Conservation (phyloP, 2,329 filamentous ascomycete species). For the Cladosporium sp. region DNA sequence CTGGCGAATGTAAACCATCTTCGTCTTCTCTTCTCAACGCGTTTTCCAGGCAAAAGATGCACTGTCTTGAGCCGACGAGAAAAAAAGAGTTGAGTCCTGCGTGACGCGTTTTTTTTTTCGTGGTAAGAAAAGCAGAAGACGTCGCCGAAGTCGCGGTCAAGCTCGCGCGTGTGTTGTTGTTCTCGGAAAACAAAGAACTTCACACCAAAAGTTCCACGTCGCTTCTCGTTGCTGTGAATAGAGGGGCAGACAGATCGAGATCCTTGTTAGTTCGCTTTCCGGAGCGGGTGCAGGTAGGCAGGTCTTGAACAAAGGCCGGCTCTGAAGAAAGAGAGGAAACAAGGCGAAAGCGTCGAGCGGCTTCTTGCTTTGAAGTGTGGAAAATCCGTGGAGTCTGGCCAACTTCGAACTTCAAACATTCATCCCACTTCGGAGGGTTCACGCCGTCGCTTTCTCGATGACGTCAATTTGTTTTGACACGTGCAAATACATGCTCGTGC, state of each 20-base stretch:
- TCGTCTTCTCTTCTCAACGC: not conserved
- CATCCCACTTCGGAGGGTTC: not conserved
- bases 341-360: not conserved
- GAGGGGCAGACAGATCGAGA: not conserved
- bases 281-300: not conserved
- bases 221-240: not conserved
- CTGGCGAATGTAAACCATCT: conserved; percentile 94
- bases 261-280: not conserved
- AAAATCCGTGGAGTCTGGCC: not conserved
- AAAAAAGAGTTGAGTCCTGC: not conserved
- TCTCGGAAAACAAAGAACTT: not conserved
- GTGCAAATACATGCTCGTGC: not conserved
- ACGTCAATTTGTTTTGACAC: conserved; percentile 1
- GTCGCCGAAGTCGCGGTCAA: not conserved
- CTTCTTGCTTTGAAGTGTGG: not conserved
- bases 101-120: not conserved
- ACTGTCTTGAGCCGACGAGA: no score
- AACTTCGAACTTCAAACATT: not conserved
- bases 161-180: not conserved
- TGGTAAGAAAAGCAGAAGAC: not conserved
- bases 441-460: not conserved
- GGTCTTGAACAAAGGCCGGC: not conserved
- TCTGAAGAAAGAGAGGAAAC: not conserved
- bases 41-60: no score
- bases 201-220: not conserved